phyloP scores from a whole-genome alignment of 2,329 filamentous ascomycete species.

The Cryphonectria carpinicola region DNA sequence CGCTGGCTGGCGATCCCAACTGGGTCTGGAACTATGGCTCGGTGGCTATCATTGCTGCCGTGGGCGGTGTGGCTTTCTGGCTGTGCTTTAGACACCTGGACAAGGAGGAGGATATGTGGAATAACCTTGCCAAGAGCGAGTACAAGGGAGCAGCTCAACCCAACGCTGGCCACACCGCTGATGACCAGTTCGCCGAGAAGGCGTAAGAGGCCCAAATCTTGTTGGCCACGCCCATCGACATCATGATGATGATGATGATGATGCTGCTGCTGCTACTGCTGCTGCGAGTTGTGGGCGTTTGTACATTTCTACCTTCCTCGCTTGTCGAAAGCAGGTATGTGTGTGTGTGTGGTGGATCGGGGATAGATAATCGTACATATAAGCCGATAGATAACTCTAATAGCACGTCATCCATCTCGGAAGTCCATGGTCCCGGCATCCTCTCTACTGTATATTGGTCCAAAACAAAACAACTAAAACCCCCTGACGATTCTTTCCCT shows the following conservation, averaged over 20 bases:
- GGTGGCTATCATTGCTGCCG: conserved; percentile 63
- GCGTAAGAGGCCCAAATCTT: neutral
- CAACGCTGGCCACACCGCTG: conserved; percentile 32
- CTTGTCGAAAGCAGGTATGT: neutral
- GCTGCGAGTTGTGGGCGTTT: neutral
- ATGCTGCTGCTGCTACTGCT: neutral
- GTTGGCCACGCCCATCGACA: neutral
- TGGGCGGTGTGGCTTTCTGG: conserved; percentile 71
- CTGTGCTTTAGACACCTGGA: conserved; percentile 68
- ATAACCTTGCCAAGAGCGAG: conserved; percentile 58
- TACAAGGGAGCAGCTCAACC: conserved; percentile 47
- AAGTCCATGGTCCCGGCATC: neutral
- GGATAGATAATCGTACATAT: neutral
- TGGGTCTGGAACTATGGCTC: conserved; percentile 73
- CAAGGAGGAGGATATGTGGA: conserved; percentile 68
- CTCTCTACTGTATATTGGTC: neutral
- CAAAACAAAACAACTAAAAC: neutral
- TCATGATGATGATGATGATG: neutral
- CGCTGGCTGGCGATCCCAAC: conserved; percentile 65
- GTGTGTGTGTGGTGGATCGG: neutral
- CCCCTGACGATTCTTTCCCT: neutral
- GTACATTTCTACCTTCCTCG: neutral
- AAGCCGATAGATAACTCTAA: neutral
- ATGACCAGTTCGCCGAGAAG: conserved; percentile 12
- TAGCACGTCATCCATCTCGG: neutral